Evolutionary conservation across 352 stramenopile genomes (phyloP).

Genomic region (Pythium aquatile): DNA sequence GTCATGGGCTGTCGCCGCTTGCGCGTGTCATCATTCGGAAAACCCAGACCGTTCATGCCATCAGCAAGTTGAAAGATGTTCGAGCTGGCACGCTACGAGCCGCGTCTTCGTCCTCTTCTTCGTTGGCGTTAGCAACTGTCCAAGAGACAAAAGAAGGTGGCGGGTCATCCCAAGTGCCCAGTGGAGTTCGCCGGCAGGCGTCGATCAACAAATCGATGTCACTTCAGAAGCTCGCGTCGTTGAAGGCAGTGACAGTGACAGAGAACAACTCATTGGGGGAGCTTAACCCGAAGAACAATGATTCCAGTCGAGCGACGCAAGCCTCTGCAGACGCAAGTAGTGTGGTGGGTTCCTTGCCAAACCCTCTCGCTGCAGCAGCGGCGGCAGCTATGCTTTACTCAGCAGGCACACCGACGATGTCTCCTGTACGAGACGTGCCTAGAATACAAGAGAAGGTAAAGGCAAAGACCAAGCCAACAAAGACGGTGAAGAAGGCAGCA

Average conservation of each 20-base stretch:
- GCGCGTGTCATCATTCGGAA: conserved; percentile 45
- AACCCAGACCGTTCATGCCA: conserved; percentile 35
- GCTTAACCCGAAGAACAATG: not conserved
- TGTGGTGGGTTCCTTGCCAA: not conserved
- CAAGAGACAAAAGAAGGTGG: conserved; percentile 17
- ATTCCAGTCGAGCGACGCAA: not conserved
- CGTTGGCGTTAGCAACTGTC: conserved; percentile 23
- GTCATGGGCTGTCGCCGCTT: conserved; percentile 35
- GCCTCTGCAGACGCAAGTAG: not conserved
- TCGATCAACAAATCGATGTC: conserved; percentile 4
- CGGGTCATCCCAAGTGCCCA: not conserved
- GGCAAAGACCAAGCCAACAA: conserved; percentile 5
- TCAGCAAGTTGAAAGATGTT: conserved; percentile 51
- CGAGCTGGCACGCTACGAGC: conserved; percentile 1
- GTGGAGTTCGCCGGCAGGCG: not conserved
- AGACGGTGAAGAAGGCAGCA: not conserved
- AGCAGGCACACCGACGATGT: not conserved
- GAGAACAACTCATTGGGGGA: not conserved
- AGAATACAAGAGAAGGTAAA: not conserved
- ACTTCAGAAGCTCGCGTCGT: conserved; percentile 5
- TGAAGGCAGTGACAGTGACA: not conserved
- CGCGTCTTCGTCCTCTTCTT: conserved; percentile 12
- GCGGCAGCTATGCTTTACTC: conserved; percentile 25
- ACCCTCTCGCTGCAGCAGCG: conserved; percentile 12
- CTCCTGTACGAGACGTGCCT: not conserved